Evolutionary conservation across 768 basidiomycete species (phyloP).

Genomic region (Lentinula lateritia): DNA sequence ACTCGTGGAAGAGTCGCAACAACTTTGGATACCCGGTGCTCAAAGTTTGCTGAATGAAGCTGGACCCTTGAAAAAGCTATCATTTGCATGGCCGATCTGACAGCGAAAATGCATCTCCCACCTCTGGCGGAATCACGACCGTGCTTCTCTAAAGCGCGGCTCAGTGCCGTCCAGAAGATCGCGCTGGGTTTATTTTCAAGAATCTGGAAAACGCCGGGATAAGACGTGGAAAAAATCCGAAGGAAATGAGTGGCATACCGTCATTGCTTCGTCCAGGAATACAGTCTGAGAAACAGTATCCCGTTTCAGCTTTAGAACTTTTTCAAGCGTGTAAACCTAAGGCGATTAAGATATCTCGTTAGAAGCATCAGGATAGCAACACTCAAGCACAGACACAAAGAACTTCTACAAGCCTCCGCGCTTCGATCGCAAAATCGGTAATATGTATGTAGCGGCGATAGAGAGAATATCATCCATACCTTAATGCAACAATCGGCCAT

Average conservation of each 20-base stretch:
- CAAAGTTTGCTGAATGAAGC: conserved; percentile 87
- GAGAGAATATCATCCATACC: conserved; percentile 29
- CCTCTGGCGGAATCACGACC: conserved; percentile 78
- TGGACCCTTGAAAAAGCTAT: conserved; percentile 50
- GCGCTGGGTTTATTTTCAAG: conserved; percentile 90
- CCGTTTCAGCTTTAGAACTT: conserved; percentile 84
- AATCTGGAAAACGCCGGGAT: conserved; percentile 35
- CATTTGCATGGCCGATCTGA: neutral
- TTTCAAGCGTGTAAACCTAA: conserved; percentile 93
- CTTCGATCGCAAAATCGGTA: neutral
- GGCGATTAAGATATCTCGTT: neutral
- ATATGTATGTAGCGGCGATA: neutral
- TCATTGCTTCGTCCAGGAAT: conserved; percentile 93
- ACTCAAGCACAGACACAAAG: neutral
- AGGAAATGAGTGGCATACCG: conserved; percentile 39
- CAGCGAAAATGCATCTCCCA: conserved; percentile 19
- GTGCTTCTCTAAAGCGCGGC: conserved; percentile 76
- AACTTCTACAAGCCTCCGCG: neutral
- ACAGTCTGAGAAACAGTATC: conserved; percentile 70
- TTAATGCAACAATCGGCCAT: conserved; percentile 91
- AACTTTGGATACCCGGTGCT: conserved; percentile 83
- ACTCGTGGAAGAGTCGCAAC: conserved; percentile 90
- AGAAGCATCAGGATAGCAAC: neutral
- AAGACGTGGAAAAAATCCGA: neutral
- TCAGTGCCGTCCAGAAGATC: conserved; percentile 84